Evolutionary conservation across 257 asterid genomes (phyloP), one percentile per base, ranked within the genome.

Genomic region (Primulina eburnea): DNA sequence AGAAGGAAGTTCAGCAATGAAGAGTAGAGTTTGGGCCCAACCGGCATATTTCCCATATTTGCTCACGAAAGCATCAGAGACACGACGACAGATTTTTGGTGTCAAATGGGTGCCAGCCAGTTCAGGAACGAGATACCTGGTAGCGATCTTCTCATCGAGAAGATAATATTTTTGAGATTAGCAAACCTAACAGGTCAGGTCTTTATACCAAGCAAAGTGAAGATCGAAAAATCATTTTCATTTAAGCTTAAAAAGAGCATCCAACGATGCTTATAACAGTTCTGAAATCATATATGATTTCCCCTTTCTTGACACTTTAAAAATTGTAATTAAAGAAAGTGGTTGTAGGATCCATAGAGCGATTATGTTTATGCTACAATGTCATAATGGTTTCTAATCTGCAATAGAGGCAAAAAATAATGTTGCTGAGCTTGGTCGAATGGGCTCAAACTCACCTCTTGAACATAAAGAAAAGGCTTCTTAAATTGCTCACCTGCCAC

Each of bases 1-100:
- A 62, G 99, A 81, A 73, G 99, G 99, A 64, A 94, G 82, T 74
- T 94, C 96, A 8, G 99, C 77, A 70, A 94, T 89, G 85, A 94
- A 94, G 21, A 94, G 97, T 66, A 94, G 87, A 65, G 97, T 94
- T 68, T 94, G 99, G 7, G 99, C 99, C 99, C 99, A 94, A n/a
- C 99, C 99, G 7, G 99, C 99, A 80, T 86, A 94, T 76, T 85
- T 88, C 40, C 99, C 99, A 63, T 94, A 94, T 78, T 84, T 94
- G 64, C 83, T 82, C 80, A 91, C 87, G 57, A 94, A 94, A 67
- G 96, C 97, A 78, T 91, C 90, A 0, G 95, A 82, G 30, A 94
- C 97, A 2, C 79, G 89, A 62, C n/a, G 73, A 82, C 80, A 73
- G 59, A 78, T 74, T 77, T 74, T 85, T 35, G 92, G 87, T 3